Evolutionary conservation across 192 early-diverging fungal genomes (phyloP).

Genomic region (Coemansia sp.): DNA sequence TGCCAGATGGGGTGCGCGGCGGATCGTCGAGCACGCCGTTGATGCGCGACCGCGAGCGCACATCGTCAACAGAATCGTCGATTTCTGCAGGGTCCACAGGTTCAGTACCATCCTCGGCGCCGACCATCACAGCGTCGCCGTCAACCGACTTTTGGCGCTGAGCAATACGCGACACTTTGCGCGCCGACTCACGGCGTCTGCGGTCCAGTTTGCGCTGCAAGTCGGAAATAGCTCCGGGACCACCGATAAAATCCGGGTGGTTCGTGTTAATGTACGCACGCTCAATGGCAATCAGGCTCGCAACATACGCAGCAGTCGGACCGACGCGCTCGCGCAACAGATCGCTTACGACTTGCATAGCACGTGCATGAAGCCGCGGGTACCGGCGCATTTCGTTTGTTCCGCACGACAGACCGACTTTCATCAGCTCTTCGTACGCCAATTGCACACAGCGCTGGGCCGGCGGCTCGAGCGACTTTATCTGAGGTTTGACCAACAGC

Average conservation of each 20-base stretch:
- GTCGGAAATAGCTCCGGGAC: conserved; percentile 69
- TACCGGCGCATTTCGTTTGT: conserved; percentile 75
- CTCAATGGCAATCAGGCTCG: conserved; percentile 79
- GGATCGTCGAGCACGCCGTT: conserved; percentile 5
- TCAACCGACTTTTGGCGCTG: conserved; percentile 34
- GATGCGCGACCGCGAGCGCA: conserved; percentile 15
- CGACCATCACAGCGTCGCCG: conserved; percentile 43
- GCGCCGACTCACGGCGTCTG: conserved; percentile 56
- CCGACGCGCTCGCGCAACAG: conserved; percentile 71
- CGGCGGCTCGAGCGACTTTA: conserved; percentile 70
- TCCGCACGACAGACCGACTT: conserved; percentile 76
- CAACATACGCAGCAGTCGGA: conserved; percentile 73
- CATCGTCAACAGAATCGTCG: conserved; percentile 49
- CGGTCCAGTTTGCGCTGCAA: conserved; percentile 67
- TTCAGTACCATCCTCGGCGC: conserved; percentile 19
- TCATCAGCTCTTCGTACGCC: conserved; percentile 80
- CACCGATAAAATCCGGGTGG: conserved; percentile 83
- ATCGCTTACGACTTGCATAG: conserved; percentile 76
- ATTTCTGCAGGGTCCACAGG: conserved; percentile 40
- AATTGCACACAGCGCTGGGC: conserved; percentile 79
- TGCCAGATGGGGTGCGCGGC: neutral
- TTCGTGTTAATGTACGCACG: conserved; percentile 84
- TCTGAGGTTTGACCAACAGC: conserved; percentile 78
- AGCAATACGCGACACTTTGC: conserved; percentile 42
- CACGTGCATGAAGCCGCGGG: conserved; percentile 69